Percentiles rank a stretch among this genome's conserved stretches.
These are phyloP conservation scores for Tulasnella sp. DNA, from an alignment of 768 basidiomycete genomes.

Conservation along the genomic window DNA sequence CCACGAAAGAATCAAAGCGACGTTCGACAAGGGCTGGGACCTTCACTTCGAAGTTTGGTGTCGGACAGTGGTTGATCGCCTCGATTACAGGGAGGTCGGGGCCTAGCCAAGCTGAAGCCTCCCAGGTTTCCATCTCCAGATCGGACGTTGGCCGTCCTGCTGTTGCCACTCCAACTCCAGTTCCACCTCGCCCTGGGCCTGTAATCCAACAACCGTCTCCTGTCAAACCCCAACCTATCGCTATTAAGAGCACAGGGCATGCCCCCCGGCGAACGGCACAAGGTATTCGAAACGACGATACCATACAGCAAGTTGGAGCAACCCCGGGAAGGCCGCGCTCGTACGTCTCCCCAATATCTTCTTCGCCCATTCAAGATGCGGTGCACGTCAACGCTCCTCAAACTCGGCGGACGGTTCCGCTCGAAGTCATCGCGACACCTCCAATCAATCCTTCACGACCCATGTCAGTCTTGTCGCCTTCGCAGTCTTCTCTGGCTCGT, in stretches of 20 bases:
- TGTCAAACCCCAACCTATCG: not conserved
- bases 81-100: constrained; percentile 7
- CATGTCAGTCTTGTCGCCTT: constrained; percentile 41
- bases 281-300: not conserved
- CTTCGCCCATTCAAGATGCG: constrained; percentile 5
- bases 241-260: constrained; percentile 5
- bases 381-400: not conserved
- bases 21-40: not conserved
- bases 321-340: not conserved
- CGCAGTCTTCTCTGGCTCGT: constrained; percentile 62
- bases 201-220: not conserved
- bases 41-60: constrained; percentile 6
- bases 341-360: constrained; percentile 4
- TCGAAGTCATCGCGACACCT: constrained; percentile 18
- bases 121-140: constrained; percentile 9
- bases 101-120: constrained; percentile 14
- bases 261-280: not conserved
- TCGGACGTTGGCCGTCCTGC: not conserved
- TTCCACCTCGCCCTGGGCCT: not conserved
- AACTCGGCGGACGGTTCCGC: not conserved
- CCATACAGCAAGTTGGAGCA: not conserved
- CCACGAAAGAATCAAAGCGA: constrained; percentile 23
- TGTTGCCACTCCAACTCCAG: not conserved
- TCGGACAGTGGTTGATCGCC: constrained; percentile 11
- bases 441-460: constrained; percentile 60